Conservation (phyloP, 2,329 filamentous ascomycete genomes). For the Metarhizium anisopliae region DNA sequence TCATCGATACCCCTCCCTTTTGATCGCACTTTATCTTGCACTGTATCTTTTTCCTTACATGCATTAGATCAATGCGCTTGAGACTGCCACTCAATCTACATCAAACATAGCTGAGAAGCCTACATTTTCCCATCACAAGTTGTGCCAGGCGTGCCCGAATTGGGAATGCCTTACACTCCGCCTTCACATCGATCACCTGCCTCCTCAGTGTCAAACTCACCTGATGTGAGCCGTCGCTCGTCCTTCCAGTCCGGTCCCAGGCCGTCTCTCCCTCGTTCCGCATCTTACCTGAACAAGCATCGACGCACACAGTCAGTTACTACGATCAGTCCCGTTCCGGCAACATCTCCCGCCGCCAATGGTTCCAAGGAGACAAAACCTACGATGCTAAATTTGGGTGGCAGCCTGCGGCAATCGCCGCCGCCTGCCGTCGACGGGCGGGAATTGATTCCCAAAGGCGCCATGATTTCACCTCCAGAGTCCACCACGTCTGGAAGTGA, state of each 20-base stretch:
- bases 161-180: conserved; percentile 81
- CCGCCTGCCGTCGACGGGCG: conserved; percentile 66
- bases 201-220: conserved; percentile 48
- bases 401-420: conserved; percentile 70
- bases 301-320: conserved; percentile 46
- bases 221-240: conserved; percentile 47
- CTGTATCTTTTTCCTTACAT: background rate
- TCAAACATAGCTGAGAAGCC: background rate
- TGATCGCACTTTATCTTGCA: background rate
- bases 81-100: background rate
- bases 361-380: conserved; percentile 7
- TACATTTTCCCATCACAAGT: conserved; percentile 3
- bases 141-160: conserved; percentile 11
- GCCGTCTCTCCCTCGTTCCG: conserved; percentile 51
- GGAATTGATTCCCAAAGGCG: conserved; percentile 65
- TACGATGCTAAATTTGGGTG: conserved; percentile 32
- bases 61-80: conserved; percentile 1
- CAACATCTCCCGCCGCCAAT: conserved; percentile 23
- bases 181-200: conserved; percentile 59
- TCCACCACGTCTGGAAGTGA: conserved; percentile 75
- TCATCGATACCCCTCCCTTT: background rate
- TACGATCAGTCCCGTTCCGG: conserved; percentile 16
- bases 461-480: conserved; percentile 85
- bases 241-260: conserved; percentile 43
- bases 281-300: conserved; percentile 57